Percentiles rank a stretch among this genome's conserved stretches.
These are phyloP conservation scores for Aspergillus olivimuriae DNA, from an alignment of 495 filamentous ascomycete genomes.

Conservation along the genomic window DNA sequence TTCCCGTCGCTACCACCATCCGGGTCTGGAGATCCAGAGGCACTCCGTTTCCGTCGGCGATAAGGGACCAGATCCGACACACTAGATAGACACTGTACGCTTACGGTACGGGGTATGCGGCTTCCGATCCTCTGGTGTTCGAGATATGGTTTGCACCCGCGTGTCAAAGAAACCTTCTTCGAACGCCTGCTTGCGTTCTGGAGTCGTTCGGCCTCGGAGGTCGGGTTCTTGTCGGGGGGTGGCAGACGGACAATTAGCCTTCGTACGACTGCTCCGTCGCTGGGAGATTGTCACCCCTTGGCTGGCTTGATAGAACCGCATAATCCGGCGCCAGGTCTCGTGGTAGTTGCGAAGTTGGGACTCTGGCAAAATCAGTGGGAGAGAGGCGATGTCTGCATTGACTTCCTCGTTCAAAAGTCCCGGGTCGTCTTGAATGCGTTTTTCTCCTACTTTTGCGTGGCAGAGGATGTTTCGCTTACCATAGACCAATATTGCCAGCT, in stretches of 20 bases:
- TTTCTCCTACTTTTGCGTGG: background rate
- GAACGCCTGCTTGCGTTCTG: background rate
- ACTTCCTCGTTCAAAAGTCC: background rate
- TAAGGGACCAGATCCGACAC: slow-evolving; percentile 1
- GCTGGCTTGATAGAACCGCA: background rate
- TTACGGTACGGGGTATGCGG: background rate
- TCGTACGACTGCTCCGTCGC: background rate
- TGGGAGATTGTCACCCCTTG: background rate
- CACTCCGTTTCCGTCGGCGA: background rate
- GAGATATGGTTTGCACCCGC: background rate
- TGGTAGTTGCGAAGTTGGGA: background rate
- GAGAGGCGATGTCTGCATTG: background rate
- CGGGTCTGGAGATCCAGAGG: background rate
- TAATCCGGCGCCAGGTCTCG: slow-evolving; percentile 1
- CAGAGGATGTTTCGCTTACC: slow-evolving; percentile 2
- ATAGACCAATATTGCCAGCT: slow-evolving; percentile 3
- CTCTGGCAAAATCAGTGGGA: slow-evolving; percentile 1
- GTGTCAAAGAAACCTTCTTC: background rate
- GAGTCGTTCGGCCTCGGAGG: background rate
- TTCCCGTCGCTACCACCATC: background rate
- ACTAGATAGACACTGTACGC: slow-evolving; percentile 1
- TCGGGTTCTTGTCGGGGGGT: background rate
- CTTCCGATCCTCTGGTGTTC: background rate
- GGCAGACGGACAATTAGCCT: background rate
- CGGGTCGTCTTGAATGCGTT: background rate